Evolutionary conservation across 1,139 yeast species (phyloP), one percentile per base, ranked within the genome.

Genomic region (Protomyces inouyei): DNA sequence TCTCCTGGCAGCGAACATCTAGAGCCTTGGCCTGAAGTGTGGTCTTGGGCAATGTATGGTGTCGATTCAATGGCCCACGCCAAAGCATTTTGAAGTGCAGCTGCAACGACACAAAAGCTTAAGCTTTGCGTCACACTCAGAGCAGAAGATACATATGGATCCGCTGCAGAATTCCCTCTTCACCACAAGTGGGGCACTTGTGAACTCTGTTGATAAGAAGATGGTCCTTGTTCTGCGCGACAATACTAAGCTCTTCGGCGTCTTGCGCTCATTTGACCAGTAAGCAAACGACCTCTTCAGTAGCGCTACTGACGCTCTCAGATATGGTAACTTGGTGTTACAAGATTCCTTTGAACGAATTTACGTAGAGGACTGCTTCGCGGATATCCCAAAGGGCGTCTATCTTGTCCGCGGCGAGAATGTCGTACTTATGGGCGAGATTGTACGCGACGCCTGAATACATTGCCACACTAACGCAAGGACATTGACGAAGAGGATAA

Each of bases 351-450:
- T 85, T 59, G 98, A 95, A 75, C 83, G 97, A 75, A 84, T 93
- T 71, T 91, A 88, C 75, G 77, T 86, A 69, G 75, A 80, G 63
- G 74, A 80, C 71, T 71, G 80, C 70, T 93, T 85, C 73, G 96
- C 89, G 5, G 97, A 93, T 74, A 80, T 79, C 32, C 81, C 82
- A 66, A 82, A 90, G 64, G 96, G 96, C 1, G 90, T 90, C 60
- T 87, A 86, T 73, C 84, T 95, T 79, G 87, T 95, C 48, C 87
- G 98, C 77, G 98, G 99, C 68, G 99, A 93, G 76, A 93, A 93
- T 72, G 95, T 93, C 16, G 95, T 92, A n/a, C 84, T 92, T 85
- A 77, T 93, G 76, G 98, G 98, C 25, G 98, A 93, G 74, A 82
- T 93, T 48, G 71, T 69, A 53, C 8, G 38, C 37, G 35, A 12